These are phyloP conservation scores for Mucor plumbeus DNA, from an alignment of 371 early-diverging fungal genomes.

Conservation along the genomic window DNA sequence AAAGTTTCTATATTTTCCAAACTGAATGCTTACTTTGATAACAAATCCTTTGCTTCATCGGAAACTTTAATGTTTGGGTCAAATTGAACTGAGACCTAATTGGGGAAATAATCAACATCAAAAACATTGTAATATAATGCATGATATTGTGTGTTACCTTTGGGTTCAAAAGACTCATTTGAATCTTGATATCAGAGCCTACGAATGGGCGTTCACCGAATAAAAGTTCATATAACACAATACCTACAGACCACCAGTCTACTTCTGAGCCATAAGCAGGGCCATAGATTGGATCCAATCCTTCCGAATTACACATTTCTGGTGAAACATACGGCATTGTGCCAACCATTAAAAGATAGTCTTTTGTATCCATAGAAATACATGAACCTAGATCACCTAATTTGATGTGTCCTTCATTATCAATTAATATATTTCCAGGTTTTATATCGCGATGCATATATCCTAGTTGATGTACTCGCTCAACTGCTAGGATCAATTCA, in stretches of 20 bases:
- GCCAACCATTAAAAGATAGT: constrained; percentile 65
- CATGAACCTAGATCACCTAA: constrained; percentile 92
- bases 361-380: constrained; percentile 43
- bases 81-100: constrained; percentile 50
- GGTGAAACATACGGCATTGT: constrained; percentile 97
- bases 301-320: constrained; percentile 65
- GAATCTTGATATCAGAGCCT: constrained; percentile 76
- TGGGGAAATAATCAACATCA: background rate
- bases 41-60: constrained; percentile 80
- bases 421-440: constrained; percentile 82
- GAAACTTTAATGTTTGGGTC: constrained; percentile 69
- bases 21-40: constrained; percentile 54
- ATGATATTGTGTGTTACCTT: constrained; percentile 42
- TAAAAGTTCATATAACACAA: constrained; percentile 96
- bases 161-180: constrained; percentile 83
- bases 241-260: constrained; percentile 99
- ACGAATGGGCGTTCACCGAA: constrained; percentile 26
- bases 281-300: constrained; percentile 58
- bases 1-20: no score
- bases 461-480: constrained; percentile 89
- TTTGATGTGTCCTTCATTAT: constrained; percentile 81
- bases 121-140: background rate
- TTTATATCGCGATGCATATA: constrained; percentile 95
- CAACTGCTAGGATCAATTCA: constrained; percentile 92
- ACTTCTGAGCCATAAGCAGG: constrained; percentile 89